Evolutionary conservation across 495 filamentous ascomycete species (phyloP).

Genomic region (Lophium mytilinum): DNA sequence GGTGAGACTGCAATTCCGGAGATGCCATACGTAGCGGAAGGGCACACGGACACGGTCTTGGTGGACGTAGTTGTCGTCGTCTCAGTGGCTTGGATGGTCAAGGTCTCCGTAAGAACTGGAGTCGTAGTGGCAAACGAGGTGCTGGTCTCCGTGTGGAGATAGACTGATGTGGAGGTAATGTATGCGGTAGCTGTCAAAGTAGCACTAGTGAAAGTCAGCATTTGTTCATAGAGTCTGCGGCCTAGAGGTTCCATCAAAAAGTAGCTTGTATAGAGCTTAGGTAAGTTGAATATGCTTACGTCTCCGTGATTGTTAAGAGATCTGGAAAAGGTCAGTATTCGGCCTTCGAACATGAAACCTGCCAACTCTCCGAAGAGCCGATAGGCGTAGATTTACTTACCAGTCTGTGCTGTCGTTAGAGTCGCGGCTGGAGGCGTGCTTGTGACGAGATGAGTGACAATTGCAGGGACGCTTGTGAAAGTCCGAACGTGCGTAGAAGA

Average conservation of each 20-base stretch:
- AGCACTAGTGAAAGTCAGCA: too few species aligned
- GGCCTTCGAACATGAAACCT: too few species aligned
- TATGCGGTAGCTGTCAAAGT: not conserved
- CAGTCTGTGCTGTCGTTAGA: too few species aligned
- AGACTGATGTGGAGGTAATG: not conserved
- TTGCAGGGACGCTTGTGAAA: not conserved
- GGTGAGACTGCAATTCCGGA: not conserved
- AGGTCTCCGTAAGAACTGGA: not conserved
- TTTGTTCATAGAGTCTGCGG: too few species aligned
- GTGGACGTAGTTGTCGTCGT: not conserved
- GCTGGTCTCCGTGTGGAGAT: not conserved
- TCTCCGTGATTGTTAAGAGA: too few species aligned
- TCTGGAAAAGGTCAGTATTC: too few species aligned
- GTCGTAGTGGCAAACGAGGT: not conserved
- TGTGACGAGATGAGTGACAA: not conserved
- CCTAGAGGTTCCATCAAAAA: too few species aligned
- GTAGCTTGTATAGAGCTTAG: too few species aligned
- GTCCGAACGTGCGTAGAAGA: not conserved
- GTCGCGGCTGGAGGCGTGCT: not conserved
- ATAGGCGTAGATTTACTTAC: too few species aligned
- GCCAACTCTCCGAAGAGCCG: too few species aligned
- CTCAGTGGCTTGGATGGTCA: not conserved
- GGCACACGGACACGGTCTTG: not conserved
- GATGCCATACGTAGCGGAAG: not conserved
- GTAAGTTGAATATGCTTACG: too few species aligned